Base-by-base conservation (phyloP, 805 yeast genomes). In the Phaffomyces thermotolerans region DNA sequence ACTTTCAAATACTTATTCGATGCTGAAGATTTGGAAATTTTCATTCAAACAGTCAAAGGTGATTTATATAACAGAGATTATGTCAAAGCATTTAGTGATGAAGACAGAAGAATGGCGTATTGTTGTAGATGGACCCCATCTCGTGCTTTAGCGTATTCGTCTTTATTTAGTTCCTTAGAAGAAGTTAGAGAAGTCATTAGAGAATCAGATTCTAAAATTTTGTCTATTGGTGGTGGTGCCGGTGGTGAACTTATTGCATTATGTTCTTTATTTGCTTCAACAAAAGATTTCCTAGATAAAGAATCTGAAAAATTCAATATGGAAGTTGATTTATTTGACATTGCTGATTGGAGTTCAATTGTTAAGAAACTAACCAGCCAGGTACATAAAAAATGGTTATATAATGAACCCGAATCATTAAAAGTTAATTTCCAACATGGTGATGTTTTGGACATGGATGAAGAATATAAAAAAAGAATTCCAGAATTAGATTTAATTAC, bases 181-280 rank as follows among this genome's bases (percentile, higher is more conserved):
- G 71, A 71, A 4, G 59, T 79, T 9, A 57, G 62, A 36, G 58
- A 63, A 3, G 33, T 72, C 20, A 54, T 76, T n/a, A 39, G 51
- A 6, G 17, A 48, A 2, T 56, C 54, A 7, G 53, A 60, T 14
- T 56, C 65, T 4, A 60, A 69, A 7, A 75, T 81, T 0, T 59
- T 87, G 31, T 76, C 82, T 52, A 70, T 89, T 32, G 96, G 96
- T 17, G 96, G 95, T 22, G 96, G 96, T 31, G 96, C 96, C 0
- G 86, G 91, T 5, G 85, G 88, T 2, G 96, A 88, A 58, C 62
- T 87, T 22, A 77, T 79, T 29, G 75, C 76, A 0, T 56, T 86
- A 36, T 76, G 78, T 1, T 71, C 89, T 15, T 65, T 84, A 1
- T 80, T 78, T 48, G 66, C 69, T 2, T 62, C 66, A 34, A 47